Evolutionary conservation across 2,329 filamentous ascomycete genomes (phyloP), one percentile per base, ranked within the genome.

Genomic region (Ophiostoma pallidulum): DNA sequence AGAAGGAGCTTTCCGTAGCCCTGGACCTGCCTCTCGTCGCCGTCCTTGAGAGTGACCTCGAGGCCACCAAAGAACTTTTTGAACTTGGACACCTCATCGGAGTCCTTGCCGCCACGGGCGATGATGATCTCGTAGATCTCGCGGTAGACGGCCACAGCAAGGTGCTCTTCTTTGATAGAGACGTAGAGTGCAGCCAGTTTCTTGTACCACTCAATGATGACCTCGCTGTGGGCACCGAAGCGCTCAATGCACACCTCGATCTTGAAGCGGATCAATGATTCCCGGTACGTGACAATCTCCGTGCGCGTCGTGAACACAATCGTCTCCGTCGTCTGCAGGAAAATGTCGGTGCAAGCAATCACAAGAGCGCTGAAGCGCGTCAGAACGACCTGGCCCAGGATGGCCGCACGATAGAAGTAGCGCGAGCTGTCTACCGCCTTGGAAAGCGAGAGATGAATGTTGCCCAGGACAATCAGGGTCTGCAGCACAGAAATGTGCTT

Each of bases 381-480:
- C 4, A 67, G 45, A 4, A 67, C 49, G 0, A 49, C 14, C 45
- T 61, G 60, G 0, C 64, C 63, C 0, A 98, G 69, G 6, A 82
- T 82, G 49, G 84, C 82, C 16, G 65, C 65, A 8, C 59, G 58
- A 51, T 67, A 67, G 40, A 65, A 66, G 51, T 59, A 65, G 24
- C 58, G 58, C 2, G 64, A 58, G 4, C 59, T 62, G 10, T 47
- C 52, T 1, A 54, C 46, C 5, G 54, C 41, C 8, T 61, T 58
- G 0, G 56, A 56, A 19, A 56, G 49, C 1, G 51, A 47, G 19
- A 57, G 53, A 12, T 67, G 62, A 0, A 66, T 53, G 20, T 58
- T 59, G 9, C 63, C 65, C 20, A 68, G 58, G 5, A 60, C 59
- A 29, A 68, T 62, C 26, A 68, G 53, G 5, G 54, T 63, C 55